Conservation (phyloP, 2,329 filamentous ascomycete genomes). For the Penicillium sp. region DNA sequence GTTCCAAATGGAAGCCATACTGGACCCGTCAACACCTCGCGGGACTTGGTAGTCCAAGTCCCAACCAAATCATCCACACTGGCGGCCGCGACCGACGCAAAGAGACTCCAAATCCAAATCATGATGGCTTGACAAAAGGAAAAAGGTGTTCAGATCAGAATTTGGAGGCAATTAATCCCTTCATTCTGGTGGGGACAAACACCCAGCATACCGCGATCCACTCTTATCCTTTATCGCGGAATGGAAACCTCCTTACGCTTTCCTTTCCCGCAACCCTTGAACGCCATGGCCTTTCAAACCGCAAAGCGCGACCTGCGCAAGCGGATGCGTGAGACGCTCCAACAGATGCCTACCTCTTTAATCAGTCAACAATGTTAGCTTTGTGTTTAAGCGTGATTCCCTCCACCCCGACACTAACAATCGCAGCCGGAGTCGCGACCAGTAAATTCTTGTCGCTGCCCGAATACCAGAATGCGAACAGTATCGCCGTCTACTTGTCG, state of each 20-base stretch:
- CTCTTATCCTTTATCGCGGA: slow-evolving; percentile 21
- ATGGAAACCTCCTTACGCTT: slow-evolving; percentile 8
- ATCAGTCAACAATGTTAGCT: slow-evolving; percentile 69
- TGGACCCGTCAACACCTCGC: slow-evolving; percentile 67
- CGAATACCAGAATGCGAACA: slow-evolving; percentile 72
- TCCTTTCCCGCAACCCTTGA: slow-evolving; percentile 12
- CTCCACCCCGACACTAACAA: neutral
- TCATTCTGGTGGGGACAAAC: slow-evolving; percentile 23
- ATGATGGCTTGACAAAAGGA: slow-evolving; percentile 20
- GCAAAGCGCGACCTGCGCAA: slow-evolving; percentile 76
- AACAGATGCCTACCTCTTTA: slow-evolving; percentile 60
- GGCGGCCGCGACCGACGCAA: slow-evolving; percentile 40
- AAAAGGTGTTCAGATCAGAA: slow-evolving; percentile 7
- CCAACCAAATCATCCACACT: slow-evolving; percentile 58
- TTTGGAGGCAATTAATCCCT: slow-evolving; percentile 15
- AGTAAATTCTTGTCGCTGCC: slow-evolving; percentile 64
- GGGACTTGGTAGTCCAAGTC: slow-evolving; percentile 72
- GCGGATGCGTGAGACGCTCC: slow-evolving; percentile 67
- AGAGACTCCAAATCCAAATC: slow-evolving; percentile 36
- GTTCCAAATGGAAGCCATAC: slow-evolving; percentile 44
- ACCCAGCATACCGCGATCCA: slow-evolving; percentile 16
- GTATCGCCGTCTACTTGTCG: slow-evolving; percentile 84
- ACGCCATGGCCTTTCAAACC: slow-evolving; percentile 55
- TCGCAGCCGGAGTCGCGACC: slow-evolving; percentile 64
- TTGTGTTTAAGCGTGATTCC: neutral